A percentile compares a stretch with the other conserved stretches of the same genome.
phyloP scores from a whole-genome alignment of 2,329 filamentous ascomycete genomes.

The Phaeosphaeria sp. region DNA sequence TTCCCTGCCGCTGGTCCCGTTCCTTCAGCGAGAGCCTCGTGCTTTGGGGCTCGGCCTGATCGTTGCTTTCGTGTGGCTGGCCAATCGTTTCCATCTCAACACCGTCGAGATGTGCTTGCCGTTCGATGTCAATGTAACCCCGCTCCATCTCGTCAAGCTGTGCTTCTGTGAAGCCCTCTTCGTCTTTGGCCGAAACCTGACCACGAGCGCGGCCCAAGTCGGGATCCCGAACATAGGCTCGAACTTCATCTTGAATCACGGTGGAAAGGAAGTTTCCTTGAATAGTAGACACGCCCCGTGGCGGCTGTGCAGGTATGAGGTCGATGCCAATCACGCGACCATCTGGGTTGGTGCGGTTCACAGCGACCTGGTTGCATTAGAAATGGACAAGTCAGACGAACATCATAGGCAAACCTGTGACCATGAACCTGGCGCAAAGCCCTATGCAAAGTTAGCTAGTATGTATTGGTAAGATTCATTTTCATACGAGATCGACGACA shows the following conservation, averaged over 20 bases:
- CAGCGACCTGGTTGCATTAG: conserved; percentile 69
- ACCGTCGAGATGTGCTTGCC: conserved; percentile 51
- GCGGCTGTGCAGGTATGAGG: conserved; percentile 89
- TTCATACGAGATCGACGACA: conserved; percentile 80
- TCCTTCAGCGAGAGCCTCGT: conserved; percentile 38
- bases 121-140: conserved; percentile 73
- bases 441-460: conserved; percentile 54
- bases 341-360: conserved; percentile 75
- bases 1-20: conserved; percentile 53
- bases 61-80: conserved; percentile 14
- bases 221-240: conserved; percentile 74
- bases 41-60: conserved; percentile 31
- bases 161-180: conserved; percentile 44
- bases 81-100: conserved; percentile 25
- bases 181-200: conserved; percentile 32
- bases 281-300: conserved; percentile 88
- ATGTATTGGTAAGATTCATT: not conserved
- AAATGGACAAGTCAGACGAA: not conserved
- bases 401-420: conserved; percentile 55
- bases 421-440: conserved; percentile 75
- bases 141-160: conserved; percentile 52
- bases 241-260: conserved; percentile 76
- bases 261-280: conserved; percentile 91
- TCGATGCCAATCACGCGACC: conserved; percentile 91
- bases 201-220: conserved; percentile 61